Evolutionary conservation across 345 rosid genomes (phyloP), one percentile per base, ranked within the genome.

Genomic region (Kernera saxatilis): DNA sequence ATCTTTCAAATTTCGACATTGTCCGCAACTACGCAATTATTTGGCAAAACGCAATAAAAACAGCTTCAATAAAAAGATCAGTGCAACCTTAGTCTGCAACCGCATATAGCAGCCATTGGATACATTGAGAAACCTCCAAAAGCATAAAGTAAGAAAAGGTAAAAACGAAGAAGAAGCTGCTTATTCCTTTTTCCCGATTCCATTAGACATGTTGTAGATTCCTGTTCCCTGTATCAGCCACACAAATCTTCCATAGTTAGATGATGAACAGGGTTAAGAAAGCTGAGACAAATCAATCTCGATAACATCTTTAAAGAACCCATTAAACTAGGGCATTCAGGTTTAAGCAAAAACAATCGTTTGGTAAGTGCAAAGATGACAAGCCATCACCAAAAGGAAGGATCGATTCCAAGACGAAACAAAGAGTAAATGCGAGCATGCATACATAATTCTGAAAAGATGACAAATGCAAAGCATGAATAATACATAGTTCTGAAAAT

Each of bases 111-210:
- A 75, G 56, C n/a, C 39, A 59, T 44, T 52, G 36, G 68, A 9
- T 60, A 60, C 58, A 75, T 60, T 11, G 64, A 67, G 51, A 7
- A 75, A 62, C 46, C 48, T 37, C 37, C 53, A 74, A 69, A 69
- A 32, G 41, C 78, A 50, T 32, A 49, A 45, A 49, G 55, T 3
- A 29, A n/a, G n/a, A 6, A 27, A 23, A 3, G 1, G 41, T 40
- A 41, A 14, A 55, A 17, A 56, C 46, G 50, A 4, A 33, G 12
- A 77, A 14, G 39, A 62, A 6, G 76, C 70, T n/a, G 27, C 53
- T 87, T 86, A 84, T 79, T 88, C 96, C 79, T 88, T 93, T 83
- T 87, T 93, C 59, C 92, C 92, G 39, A 82, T 88, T 33, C 97
- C 98, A 51, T 84, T 84, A 2, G 97, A 76, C 98, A 93, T 82